phyloP scores from a whole-genome alignment of 2,329 filamentous ascomycete genomes.

The Colletotrichum nymphaeae region DNA sequence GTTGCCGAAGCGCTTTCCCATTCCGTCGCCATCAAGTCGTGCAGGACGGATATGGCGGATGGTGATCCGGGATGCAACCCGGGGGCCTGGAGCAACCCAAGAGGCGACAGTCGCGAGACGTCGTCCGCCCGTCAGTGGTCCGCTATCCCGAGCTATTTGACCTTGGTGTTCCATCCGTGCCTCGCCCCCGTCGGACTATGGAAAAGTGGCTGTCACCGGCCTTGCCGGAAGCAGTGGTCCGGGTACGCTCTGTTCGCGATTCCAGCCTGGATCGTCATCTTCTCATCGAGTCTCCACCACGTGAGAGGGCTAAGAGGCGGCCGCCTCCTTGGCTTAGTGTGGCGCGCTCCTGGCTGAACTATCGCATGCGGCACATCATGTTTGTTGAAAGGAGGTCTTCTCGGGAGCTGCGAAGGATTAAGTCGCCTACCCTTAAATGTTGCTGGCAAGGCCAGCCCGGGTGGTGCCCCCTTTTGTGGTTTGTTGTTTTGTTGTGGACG shows the following conservation, averaged over 20 bases:
- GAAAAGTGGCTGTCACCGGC: not conserved
- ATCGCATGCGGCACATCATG: slow-evolving; percentile 21
- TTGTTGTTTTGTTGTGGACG: not conserved
- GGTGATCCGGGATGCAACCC: not conserved
- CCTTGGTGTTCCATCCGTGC: slow-evolving; percentile 8
- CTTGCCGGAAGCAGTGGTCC: slow-evolving; percentile 21
- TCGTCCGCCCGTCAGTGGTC: not conserved
- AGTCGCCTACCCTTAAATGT: not conserved
- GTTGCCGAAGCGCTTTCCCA: not conserved
- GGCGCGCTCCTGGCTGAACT: slow-evolving; percentile 16
- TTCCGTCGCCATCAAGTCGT: not conserved
- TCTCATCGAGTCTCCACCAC: slow-evolving; percentile 8
- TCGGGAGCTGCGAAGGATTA: not conserved
- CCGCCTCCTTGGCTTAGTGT: not conserved
- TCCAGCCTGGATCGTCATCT: slow-evolving; percentile 5
- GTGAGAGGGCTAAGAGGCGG: not conserved
- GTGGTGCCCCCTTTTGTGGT: not conserved
- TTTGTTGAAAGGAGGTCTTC: not conserved
- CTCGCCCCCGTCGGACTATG: not conserved
- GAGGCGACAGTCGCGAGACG: not conserved
- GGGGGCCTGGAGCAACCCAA: slow-evolving; percentile 11
- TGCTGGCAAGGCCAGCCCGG: not conserved
- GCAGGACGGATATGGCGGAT: not conserved
- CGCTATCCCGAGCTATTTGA: not conserved
- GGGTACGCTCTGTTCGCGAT: slow-evolving; percentile 2